A percentile compares a stretch with the other conserved stretches of the same genome.
phyloP scores from a whole-genome alignment of 2,329 filamentous ascomycete genomes.

The Tolypocladium inflatum region DNA sequence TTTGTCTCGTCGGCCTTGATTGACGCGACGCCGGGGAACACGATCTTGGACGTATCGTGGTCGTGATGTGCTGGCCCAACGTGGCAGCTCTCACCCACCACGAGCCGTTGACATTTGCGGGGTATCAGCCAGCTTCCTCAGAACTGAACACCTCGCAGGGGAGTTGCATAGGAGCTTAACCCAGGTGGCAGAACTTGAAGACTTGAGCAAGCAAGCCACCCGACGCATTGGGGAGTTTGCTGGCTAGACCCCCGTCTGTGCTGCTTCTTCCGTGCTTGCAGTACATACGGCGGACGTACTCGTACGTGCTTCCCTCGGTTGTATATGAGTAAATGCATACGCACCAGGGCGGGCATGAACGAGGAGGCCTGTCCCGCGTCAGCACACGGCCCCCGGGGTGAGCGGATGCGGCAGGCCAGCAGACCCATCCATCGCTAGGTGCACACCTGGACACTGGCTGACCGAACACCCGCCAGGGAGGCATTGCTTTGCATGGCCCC shows the following conservation, averaged over 20 bases:
- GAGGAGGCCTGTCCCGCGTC: neutral
- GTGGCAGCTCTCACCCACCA: neutral
- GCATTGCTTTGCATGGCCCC: neutral
- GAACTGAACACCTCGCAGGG: neutral
- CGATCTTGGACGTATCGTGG: neutral
- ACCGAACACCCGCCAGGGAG: neutral
- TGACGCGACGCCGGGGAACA: neutral
- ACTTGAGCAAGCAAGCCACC: neutral
- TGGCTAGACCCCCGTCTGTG: neutral
- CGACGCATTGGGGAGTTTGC: neutral
- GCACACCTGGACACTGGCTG: neutral
- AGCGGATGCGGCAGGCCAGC: neutral
- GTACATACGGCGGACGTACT: no score
- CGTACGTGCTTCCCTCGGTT: neutral
- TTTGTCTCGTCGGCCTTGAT: neutral
- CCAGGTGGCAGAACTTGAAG: neutral
- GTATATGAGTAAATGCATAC: neutral
- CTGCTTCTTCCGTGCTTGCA: neutral
- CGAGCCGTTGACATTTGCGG: neutral
- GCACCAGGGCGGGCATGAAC: neutral
- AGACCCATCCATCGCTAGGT: neutral
- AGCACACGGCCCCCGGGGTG: neutral
- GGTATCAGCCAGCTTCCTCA: neutral
- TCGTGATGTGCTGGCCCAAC: neutral
- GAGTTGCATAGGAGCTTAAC: neutral